phyloP scores from a whole-genome alignment of 495 filamentous ascomycete genomes.

The Pseudevernia furfuracea region DNA sequence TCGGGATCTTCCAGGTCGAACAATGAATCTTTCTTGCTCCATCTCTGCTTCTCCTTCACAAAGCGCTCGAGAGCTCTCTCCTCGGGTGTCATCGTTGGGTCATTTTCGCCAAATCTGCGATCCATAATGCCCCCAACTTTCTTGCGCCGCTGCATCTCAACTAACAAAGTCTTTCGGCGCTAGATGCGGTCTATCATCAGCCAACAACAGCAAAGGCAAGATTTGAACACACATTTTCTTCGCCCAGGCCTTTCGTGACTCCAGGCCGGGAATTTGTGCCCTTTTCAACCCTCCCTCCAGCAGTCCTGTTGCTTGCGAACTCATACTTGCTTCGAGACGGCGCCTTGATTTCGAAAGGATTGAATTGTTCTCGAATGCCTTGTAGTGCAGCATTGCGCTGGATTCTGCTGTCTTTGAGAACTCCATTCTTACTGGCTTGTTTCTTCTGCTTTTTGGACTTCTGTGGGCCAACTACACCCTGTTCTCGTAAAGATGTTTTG shows the following conservation, averaged over 20 bases:
- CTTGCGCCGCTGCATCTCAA: conserved; percentile 76
- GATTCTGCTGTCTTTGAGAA: conserved; percentile 57
- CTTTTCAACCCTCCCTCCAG: conserved; percentile 43
- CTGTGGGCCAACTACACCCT: conserved; percentile 79
- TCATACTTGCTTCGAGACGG: conserved; percentile 67
- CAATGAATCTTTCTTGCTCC: conserved; percentile 60
- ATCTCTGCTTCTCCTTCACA: conserved; percentile 68
- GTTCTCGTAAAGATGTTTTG: conserved; percentile 77
- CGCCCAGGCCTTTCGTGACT: conserved; percentile 74
- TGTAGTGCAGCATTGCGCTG: conserved; percentile 66
- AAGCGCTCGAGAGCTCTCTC: conserved; percentile 89
- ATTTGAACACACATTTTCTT: conserved; percentile 60
- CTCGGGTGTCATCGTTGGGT: conserved; percentile 87
- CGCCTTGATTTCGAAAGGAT: conserved; percentile 88
- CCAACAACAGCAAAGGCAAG: conserved; percentile 28
- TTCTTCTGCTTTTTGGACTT: conserved; percentile 87
- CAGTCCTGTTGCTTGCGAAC: conserved; percentile 52
- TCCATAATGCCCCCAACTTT: conserved; percentile 91
- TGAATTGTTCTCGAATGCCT: conserved; percentile 87
- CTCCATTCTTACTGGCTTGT: conserved; percentile 57
- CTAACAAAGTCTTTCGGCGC: conserved; percentile 70
- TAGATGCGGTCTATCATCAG: conserved; percentile 56
- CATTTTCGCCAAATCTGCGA: conserved; percentile 90
- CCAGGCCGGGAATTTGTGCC: conserved; percentile 62
- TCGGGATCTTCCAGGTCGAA: conserved; percentile 91